These are phyloP conservation scores for Hanseniaspora meyeri DNA, from an alignment of 805 yeast genomes.

Conservation along the genomic window DNA sequence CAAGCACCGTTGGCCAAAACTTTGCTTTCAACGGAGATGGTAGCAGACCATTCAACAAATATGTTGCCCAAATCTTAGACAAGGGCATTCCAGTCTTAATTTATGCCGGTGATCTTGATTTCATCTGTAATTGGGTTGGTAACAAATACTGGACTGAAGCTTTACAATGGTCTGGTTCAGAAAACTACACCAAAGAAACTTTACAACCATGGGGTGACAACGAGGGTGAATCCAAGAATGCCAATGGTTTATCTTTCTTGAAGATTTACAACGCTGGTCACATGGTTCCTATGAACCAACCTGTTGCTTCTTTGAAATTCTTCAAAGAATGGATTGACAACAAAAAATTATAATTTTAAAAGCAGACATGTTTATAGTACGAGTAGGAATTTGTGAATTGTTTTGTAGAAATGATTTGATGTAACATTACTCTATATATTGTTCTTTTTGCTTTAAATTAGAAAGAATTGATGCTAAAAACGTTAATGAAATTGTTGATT, in stretches of 20 bases:
- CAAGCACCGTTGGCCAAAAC: constrained; percentile 50
- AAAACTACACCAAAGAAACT: constrained; percentile 34
- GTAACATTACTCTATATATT: too few species aligned
- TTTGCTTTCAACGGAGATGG: constrained; percentile 74
- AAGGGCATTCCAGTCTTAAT: constrained; percentile 64
- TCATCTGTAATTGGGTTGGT: constrained; percentile 87
- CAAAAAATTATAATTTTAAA: not conserved
- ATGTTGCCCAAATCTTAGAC: constrained; percentile 56
- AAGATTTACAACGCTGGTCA: constrained; percentile 78
- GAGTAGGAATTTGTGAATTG: not conserved
- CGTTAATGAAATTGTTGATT: too few species aligned
- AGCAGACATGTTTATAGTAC: not conserved
- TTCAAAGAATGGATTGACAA: constrained; percentile 65
- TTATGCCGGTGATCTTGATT: constrained; percentile 92
- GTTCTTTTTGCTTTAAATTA: too few species aligned
- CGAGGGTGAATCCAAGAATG: constrained; percentile 67
- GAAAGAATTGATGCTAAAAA: too few species aligned
- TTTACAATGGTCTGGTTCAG: constrained; percentile 51
- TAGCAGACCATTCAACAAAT: constrained; percentile 70
- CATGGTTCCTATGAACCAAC: constrained; percentile 86
- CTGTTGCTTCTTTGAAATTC: constrained; percentile 57
- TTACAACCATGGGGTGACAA: constrained; percentile 35
- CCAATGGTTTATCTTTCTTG: constrained; percentile 58
- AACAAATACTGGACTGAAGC: constrained; percentile 70
- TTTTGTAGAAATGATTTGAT: too few species aligned